These are phyloP conservation scores for Misopates orontium DNA, from an alignment of 257 asterid genomes.

Conservation along the genomic window DNA sequence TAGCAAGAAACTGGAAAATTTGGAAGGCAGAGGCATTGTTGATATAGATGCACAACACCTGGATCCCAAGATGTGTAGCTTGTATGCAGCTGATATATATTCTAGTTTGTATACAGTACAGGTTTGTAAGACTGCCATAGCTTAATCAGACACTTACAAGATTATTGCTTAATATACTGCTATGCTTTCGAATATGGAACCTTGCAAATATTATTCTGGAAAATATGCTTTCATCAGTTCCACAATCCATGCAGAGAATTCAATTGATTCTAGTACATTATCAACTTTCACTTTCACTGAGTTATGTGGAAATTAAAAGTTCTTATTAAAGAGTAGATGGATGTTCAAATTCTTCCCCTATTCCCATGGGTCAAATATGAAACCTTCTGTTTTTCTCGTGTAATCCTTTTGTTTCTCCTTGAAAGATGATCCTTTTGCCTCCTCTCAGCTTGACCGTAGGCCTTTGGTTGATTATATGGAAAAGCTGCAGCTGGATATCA, in stretches of 20 bases:
- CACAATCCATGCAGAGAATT: neutral
- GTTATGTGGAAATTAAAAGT: no score
- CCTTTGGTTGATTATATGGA: slow-evolving; percentile 70
- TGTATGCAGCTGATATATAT: slow-evolving; percentile 86
- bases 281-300: no score
- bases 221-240: slow-evolving; percentile 7
- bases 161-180: slow-evolving; percentile 8
- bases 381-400: no score
- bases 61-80: slow-evolving; percentile 89
- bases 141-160: slow-evolving; percentile 20
- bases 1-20: slow-evolving; percentile 39
- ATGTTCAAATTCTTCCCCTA: no score
- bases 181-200: slow-evolving; percentile 7
- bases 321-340: no score
- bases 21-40: slow-evolving; percentile 47
- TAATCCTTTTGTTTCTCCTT: no score
- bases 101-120: slow-evolving; percentile 59
- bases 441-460: slow-evolving; percentile 25
- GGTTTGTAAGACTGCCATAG: slow-evolving; percentile 47
- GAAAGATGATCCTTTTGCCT: no score
- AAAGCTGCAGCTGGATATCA: slow-evolving; percentile 73
- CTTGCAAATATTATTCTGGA: neutral
- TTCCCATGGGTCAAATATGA: no score
- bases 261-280: no score
- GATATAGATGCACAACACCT: slow-evolving; percentile 74